Evolutionary conservation across 345 rosid species (phyloP), one percentile per base, ranked within the genome.

Genomic region (Melastoma malabathricum): DNA sequence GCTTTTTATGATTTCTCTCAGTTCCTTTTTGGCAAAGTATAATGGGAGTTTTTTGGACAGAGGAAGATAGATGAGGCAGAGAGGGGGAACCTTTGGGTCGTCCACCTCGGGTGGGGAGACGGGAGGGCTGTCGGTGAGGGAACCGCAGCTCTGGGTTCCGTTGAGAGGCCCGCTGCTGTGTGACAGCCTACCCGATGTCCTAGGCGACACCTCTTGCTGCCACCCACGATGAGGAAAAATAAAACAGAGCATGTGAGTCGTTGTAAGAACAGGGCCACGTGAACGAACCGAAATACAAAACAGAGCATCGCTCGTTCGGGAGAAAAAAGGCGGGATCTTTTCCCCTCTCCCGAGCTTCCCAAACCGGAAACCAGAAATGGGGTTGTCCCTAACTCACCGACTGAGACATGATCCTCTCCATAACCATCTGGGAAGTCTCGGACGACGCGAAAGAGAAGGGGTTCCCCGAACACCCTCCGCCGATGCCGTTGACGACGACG

Each of bases 351-450:
- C 25, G 25, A 22, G 25, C 25, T 22, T 4, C 25, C 25, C 2
- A 22, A 22, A 22, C 25, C 2, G 2, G 25, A 22, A 22, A 22
- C 25, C 25, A 22, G 25, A 22, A 22, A 22, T 22, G 25, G 41
- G 6, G 45, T 16, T 13, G 13, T 12, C 6, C 23, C 5, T 14
- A 1, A n/a, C 95, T 83, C 62, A 93, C 99, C 80, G 99, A 85
- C 71, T 93, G 99, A 41, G 95, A 87, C 89, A 93, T 70, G 75
- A 93, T 93, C 38, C 99, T 80, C 15, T 93, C 99, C 86, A 93
- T 74, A 58, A 93, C 83, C 97, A 93, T 84, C 74, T 78, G 99
- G 19, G 95, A 93, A 38, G 99, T 93, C 64, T 93, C 99, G 0
- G 87, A 84, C 29, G 87, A 85, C 10, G 95, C 99, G 19, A 93